Percentiles rank a stretch among this genome's conserved stretches.
Conservation (phyloP, 2,329 filamentous ascomycete species). For the Myriosclerotinia duriaeana region DNA sequence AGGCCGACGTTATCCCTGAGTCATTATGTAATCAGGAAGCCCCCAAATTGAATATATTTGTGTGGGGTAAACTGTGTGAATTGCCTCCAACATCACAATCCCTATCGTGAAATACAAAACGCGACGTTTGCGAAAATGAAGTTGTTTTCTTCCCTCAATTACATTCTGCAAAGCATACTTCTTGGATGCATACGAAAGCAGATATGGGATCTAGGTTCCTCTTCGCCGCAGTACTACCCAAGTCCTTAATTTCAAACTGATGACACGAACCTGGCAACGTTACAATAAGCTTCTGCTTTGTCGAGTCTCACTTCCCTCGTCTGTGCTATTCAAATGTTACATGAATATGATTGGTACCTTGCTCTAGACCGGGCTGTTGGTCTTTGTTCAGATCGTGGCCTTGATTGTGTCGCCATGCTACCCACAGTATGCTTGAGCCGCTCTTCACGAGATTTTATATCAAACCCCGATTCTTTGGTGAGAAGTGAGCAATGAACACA, state of each 20-base stretch:
- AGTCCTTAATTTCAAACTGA: slow-evolving; percentile 11
- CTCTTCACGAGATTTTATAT: neutral
- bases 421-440: neutral
- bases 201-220: neutral
- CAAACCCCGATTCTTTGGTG: neutral
- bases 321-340: neutral
- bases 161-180: neutral
- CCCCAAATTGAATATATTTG: neutral
- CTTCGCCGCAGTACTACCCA: neutral
- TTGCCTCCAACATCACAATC: neutral
- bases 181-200: neutral
- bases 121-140: neutral
- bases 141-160: neutral
- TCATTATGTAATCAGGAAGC: slow-evolving; percentile 7
- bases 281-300: slow-evolving; percentile 4
- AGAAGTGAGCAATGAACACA: neutral
- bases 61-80: neutral
- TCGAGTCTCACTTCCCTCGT: neutral
- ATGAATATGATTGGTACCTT: neutral
- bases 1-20: neutral
- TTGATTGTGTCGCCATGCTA: neutral
- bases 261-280: slow-evolving; percentile 19
- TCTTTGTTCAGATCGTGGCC: neutral
- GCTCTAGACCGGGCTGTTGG: slow-evolving; percentile 1
- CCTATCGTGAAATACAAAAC: neutral